phyloP scores from a whole-genome alignment of 2,329 filamentous ascomycete genomes.

The Xylariaceae sp. region DNA sequence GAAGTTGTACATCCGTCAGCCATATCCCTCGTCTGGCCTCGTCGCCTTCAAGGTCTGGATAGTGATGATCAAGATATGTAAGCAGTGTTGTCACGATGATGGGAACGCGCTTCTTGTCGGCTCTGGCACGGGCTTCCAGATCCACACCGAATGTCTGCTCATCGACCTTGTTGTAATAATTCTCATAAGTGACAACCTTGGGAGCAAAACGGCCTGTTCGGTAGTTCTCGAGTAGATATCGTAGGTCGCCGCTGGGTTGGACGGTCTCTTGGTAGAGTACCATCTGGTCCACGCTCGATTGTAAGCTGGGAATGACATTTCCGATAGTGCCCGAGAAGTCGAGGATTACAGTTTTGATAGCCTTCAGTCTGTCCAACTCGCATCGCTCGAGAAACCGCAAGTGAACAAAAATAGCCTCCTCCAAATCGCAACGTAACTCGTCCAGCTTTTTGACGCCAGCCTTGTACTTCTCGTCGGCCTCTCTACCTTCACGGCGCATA shows the following conservation, averaged over 20 bases:
- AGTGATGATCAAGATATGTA: slow-evolving; percentile 94
- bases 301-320: slow-evolving; percentile 94
- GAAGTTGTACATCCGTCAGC: slow-evolving; percentile 86
- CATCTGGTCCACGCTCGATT: slow-evolving; percentile 97
- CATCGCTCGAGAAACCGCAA: slow-evolving; percentile 96
- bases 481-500: slow-evolving; percentile 81
- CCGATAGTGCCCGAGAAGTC: slow-evolving; percentile 97
- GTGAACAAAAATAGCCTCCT: slow-evolving; percentile 90
- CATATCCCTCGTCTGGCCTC: slow-evolving; percentile 89
- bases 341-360: slow-evolving; percentile 95
- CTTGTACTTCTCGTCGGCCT: slow-evolving; percentile 94
- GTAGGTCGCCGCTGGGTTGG: slow-evolving; percentile 84
- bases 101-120: slow-evolving; percentile 93
- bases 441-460: slow-evolving; percentile 81
- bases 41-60: slow-evolving; percentile 95
- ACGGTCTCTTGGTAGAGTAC: slow-evolving; percentile 98
- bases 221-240: slow-evolving; percentile 95
- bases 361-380: slow-evolving; percentile 92
- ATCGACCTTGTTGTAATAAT: slow-evolving; percentile 98
- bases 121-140: slow-evolving; percentile 88
- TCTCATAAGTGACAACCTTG: slow-evolving; percentile 90
- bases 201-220: slow-evolving; percentile 90
- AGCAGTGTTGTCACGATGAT: slow-evolving; percentile 88
- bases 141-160: slow-evolving; percentile 98
- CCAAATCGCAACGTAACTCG: slow-evolving; percentile 86